Base-by-base conservation (phyloP, 2,329 filamentous ascomycete genomes). In the Didymella segeticola region DNA sequence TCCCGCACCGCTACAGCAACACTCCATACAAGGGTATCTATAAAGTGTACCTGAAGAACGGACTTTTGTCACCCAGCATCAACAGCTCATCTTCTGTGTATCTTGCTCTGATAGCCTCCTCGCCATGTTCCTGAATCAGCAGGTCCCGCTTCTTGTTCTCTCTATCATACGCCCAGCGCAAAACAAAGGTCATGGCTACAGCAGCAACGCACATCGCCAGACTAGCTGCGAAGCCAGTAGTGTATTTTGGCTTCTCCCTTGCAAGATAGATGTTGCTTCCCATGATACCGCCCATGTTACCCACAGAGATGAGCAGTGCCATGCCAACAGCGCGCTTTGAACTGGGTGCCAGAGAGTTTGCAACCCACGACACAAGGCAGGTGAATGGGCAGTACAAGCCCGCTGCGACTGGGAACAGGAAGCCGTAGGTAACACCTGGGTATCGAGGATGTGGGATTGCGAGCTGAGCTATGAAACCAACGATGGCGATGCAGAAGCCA, bases 401-500 rank as follows among this genome's bases (percentile, higher is more conserved):
- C 0, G 60, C 71, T 1, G 71, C 71, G 0, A 73, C 71, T 5
- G 71, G 71, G 60, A 74, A 74, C 0, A 74, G 63, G 53, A 78
- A 79, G 3, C 76, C 77, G 12, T 82, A 77, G 0, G 80, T 75
- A 4, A 84, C 66, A 10, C 73, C 70, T 1, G 71, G 68, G 58
- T 82, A 82, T 53, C 70, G 71, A 0, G 71, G 71, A 38, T 74
- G 70, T 0, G 71, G 71, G 14, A 74, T 73, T 0, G 71, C 70
- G 12, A 86, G 75, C 22, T 86, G 78, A 30, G 86, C 79, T 48
- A 80, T 77, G 68, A 84, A 87, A 11, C 84, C 85, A 23, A 81
- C 68, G 0, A 79, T 79, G 10, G 81, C 78, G 43, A 86, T 73
- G 19, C 72, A 57, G 42, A 80, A 78, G 9, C 82, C 82, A 3